Evolutionary conservation across 352 stramenopile species (phyloP).

Genomic region (Phytophthora pini): DNA sequence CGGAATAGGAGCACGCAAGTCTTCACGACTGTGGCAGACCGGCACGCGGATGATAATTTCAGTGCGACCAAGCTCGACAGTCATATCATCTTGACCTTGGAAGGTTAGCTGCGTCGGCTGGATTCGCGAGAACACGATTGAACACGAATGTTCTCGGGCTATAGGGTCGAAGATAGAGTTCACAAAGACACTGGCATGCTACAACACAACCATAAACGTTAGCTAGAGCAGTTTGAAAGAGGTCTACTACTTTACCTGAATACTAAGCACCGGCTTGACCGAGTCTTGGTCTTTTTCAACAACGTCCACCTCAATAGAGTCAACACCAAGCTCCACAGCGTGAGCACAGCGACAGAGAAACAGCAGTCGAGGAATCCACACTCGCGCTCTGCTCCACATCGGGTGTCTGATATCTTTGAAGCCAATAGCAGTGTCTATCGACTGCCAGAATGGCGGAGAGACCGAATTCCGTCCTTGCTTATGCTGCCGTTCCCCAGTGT

Average conservation of each 20-base stretch:
- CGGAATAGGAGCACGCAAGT: conserved; percentile 28
- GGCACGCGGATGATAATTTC: conserved; percentile 40
- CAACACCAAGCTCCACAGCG: conserved; percentile 37
- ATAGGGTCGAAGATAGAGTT: conserved; percentile 31
- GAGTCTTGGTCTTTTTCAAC: conserved; percentile 18
- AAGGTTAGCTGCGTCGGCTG: conserved; percentile 21
- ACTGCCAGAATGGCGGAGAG: conserved; percentile 15
- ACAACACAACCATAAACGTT: conserved; percentile 4
- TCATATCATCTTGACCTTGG: conserved; percentile 10
- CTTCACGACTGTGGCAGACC: conserved; percentile 17
- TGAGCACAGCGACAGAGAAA: conserved; percentile 48
- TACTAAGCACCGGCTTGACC: conserved; percentile 14
- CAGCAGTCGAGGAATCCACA: conserved; percentile 49
- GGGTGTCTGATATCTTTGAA: conserved; percentile 48
- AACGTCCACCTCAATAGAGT: conserved; percentile 45
- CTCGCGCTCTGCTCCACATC: conserved; percentile 38
- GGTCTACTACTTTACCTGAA: conserved; percentile 21
- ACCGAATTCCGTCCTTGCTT: not conserved
- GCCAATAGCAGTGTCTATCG: conserved; percentile 32
- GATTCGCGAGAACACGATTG: conserved; percentile 21
- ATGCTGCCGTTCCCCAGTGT: not conserved
- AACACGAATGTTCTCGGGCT: conserved; percentile 21
- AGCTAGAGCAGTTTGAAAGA: not conserved
- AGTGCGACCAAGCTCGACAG: conserved; percentile 23
- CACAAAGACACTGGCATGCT: conserved; percentile 43